phyloP scores from a whole-genome alignment of 371 early-diverging fungal genomes.

The Mucor piriformis region DNA sequence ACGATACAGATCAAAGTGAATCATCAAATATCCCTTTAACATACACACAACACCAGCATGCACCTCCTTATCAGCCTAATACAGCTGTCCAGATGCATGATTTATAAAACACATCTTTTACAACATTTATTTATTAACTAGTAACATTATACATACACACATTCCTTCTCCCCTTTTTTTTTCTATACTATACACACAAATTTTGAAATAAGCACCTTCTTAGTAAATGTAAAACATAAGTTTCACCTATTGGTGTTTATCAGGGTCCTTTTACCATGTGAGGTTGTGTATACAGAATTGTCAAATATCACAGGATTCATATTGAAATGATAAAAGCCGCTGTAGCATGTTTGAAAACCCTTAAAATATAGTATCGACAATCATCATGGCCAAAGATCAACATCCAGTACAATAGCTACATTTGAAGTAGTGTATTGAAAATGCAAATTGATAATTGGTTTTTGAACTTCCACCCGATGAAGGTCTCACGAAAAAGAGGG shows the following conservation, averaged over 20 bases:
- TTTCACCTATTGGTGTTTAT: too few relatives aligned
- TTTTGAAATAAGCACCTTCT: too few relatives aligned
- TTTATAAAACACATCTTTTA: not conserved
- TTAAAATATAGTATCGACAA: too few relatives aligned
- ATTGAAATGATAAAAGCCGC: too few relatives aligned
- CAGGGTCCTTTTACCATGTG: too few relatives aligned
- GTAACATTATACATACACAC: not conserved
- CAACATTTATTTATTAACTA: not conserved
- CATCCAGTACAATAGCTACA: too few relatives aligned
- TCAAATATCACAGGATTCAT: too few relatives aligned
- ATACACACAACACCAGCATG: constrained; percentile 16
- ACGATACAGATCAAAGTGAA: constrained; percentile 21
- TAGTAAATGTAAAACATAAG: too few relatives aligned
- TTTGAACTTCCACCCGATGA: not conserved
- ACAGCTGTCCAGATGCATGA: constrained; percentile 26
- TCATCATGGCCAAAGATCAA: too few relatives aligned
- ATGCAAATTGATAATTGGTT: not conserved
- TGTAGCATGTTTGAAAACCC: too few relatives aligned
- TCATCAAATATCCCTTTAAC: constrained; percentile 23
- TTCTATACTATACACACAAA: too few relatives aligned
- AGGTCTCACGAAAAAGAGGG: not conserved
- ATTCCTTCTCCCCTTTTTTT: not conserved
- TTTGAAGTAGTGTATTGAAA: not conserved
- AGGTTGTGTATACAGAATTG: too few relatives aligned
- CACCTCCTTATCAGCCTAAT: constrained; percentile 22